Evolutionary conservation across 2,329 filamentous ascomycete species (phyloP), one percentile per base, ranked within the genome.

Genomic region (Microcera coccophila): DNA sequence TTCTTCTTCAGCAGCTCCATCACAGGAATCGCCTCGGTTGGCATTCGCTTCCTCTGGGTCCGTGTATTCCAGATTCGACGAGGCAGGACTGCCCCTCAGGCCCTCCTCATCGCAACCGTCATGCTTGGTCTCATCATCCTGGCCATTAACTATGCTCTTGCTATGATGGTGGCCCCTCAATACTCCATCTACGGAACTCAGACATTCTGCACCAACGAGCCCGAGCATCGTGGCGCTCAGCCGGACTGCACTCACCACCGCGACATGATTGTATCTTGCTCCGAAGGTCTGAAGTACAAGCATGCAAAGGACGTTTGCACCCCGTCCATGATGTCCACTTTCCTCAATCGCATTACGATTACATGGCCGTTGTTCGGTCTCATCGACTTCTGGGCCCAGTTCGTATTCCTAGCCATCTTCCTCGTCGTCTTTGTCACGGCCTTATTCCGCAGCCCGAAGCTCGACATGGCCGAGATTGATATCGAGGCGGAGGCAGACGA

Each of bases 11-110:
- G 79, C 67, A 85, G 87, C 58, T 90, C 90, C 9, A 84, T 98
- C 39, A 80, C 89, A 2, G 93, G 93, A 14, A 82, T 97, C 40
- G 87, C 90, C 3, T 79, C 82, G 1, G 79, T 96, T 44, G 93
- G 93, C 35, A 95, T 98, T 58, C 87, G 93, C 52, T 95, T 98
- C 75, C 78, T 98, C 39, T 98, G 93, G 93, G 76, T 98, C 55
- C 85, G 80, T 45, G 82, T 98, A 59, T 97, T 97, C 76, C 83
- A 85, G 63, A 91, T 98, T 58, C 82, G 89, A 58, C 88, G 85
- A 60, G 89, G 90, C 20, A 82, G 90, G 54, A 97, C 91, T 1
- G 85, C 87, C 1, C 93, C 93, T 0, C 93, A 97, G 64, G 93
- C 91, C 2, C 75, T 98, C 5, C 79, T 98, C 41, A 82, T 96